Conservation (phyloP, 371 early-diverging fungal genomes). For the Saksenaea oblongispora region DNA sequence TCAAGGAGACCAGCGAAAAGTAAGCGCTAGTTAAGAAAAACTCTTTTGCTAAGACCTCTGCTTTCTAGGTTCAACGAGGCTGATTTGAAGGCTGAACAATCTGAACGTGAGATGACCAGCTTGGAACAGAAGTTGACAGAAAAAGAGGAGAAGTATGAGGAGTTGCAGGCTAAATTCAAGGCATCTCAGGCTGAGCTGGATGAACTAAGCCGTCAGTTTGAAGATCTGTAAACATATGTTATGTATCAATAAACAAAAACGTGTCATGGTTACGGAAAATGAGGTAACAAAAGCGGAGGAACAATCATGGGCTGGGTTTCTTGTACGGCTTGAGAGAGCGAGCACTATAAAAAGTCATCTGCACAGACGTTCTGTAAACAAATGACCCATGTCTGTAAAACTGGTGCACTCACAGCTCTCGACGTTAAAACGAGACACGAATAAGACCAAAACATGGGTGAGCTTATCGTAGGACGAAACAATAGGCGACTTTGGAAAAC, state of each 20-base stretch:
- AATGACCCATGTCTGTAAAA: no score
- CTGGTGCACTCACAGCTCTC: no score
- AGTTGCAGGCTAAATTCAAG: conserved; percentile 60
- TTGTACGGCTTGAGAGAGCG: no score
- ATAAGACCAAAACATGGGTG: no score
- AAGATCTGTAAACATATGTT: conserved; percentile 61
- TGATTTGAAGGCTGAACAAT: conserved; percentile 77
- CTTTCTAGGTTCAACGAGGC: conserved; percentile 64
- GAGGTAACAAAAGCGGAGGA: background rate
- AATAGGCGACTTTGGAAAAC: no score
- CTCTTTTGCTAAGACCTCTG: background rate
- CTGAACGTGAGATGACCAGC: conserved; percentile 66
- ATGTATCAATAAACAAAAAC: background rate
- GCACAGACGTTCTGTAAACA: no score
- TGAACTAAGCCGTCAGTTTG: conserved; percentile 70
- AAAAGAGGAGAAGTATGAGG: conserved; percentile 67
- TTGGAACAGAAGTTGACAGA: conserved; percentile 68
- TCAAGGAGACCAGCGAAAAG: conserved; percentile 62
- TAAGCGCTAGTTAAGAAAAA: conserved; percentile 35
- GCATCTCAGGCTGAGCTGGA: conserved; percentile 74
- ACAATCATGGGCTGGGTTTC: no score
- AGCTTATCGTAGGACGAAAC: no score
- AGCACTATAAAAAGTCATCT: no score
- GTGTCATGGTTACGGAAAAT: background rate
- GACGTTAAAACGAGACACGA: no score